Percentiles rank a stretch among this genome's conserved stretches.
phyloP scores from a whole-genome alignment of 1,139 yeast species.

The Kluyveromyces marxianus region DNA sequence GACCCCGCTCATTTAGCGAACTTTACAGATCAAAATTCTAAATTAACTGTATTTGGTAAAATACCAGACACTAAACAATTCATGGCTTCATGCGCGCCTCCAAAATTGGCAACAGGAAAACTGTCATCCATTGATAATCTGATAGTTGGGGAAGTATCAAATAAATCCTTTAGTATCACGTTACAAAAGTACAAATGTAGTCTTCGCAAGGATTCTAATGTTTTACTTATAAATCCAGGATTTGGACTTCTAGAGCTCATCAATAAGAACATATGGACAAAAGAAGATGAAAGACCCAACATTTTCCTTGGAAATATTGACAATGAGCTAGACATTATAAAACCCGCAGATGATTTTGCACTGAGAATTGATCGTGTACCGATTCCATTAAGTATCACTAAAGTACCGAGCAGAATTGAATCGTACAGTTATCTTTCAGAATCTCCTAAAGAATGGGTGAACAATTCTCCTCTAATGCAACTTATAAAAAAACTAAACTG shows the following conservation, averaged over 20 bases:
- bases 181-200: conserved; percentile 38
- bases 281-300: conserved; percentile 39
- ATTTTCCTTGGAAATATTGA: conserved; percentile 42
- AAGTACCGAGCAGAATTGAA: background rate
- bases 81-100: conserved; percentile 34
- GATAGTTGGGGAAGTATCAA: conserved; percentile 39
- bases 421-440: background rate
- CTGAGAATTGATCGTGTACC: conserved; percentile 8
- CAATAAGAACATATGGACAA: conserved; percentile 46
- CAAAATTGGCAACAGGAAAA: conserved; percentile 29
- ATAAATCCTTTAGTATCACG: conserved; percentile 44
- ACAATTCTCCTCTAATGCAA: conserved; percentile 32
- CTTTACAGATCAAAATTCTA: conserved; percentile 37
- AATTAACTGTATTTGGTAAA: conserved; percentile 24
- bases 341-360: conserved; percentile 12
- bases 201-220: conserved; percentile 39
- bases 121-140: conserved; percentile 41
- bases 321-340: conserved; percentile 2
- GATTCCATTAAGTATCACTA: conserved; percentile 10
- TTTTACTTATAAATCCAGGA: conserved; percentile 73
- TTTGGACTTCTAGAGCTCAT: conserved; percentile 55
- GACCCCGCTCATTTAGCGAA: conserved; percentile 35
- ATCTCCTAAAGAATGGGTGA: conserved; percentile 5
- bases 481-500: conserved; percentile 28
- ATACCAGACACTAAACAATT: conserved; percentile 15